These are phyloP conservation scores for Fragilaria radians DNA, from an alignment of 108 stramenopile species.

Conservation along the genomic window DNA sequence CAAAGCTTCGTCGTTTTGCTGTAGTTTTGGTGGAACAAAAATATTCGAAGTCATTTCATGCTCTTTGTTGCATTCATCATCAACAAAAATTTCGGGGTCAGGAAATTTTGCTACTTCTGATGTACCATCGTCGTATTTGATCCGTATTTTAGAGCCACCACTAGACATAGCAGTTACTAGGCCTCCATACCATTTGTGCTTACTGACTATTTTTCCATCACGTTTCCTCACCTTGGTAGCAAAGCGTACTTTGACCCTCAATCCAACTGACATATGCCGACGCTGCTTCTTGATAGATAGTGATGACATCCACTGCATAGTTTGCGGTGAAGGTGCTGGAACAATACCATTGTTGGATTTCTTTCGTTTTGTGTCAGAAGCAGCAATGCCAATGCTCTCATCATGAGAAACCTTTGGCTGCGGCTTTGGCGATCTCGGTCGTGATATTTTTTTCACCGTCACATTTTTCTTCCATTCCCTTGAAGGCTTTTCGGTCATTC, in stretches of 20 bases:
- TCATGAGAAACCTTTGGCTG: too few species aligned
- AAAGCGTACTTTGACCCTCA: constrained; percentile 73
- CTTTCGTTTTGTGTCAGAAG: too few species aligned
- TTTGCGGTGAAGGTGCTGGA: constrained; percentile 40
- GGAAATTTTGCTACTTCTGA: constrained; percentile 72
- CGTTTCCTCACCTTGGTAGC: constrained; percentile 37
- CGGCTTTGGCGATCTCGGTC: too few species aligned
- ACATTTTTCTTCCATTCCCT: too few species aligned
- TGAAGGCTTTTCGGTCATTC: too few species aligned
- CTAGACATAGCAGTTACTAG: constrained; percentile 35
- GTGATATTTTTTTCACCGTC: too few species aligned
- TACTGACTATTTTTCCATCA: constrained; percentile 37
- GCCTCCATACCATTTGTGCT: constrained; percentile 76
- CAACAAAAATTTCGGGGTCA: constrained; percentile 79
- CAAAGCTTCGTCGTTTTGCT: too few species aligned
- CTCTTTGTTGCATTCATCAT: constrained; percentile 59
- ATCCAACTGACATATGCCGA: constrained; percentile 29
- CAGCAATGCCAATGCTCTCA: too few species aligned
- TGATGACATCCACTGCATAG: constrained; percentile 32
- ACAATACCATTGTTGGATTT: constrained; percentile 22
- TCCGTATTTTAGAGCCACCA: constrained; percentile 50
- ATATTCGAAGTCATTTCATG: constrained; percentile 27
- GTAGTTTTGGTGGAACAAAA: constrained; percentile 43
- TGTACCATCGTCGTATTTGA: constrained; percentile 83
- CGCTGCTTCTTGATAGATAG: constrained; percentile 35